phyloP scores from a whole-genome alignment of 257 asterid genomes.

The Nicotiana attenuata region DNA sequence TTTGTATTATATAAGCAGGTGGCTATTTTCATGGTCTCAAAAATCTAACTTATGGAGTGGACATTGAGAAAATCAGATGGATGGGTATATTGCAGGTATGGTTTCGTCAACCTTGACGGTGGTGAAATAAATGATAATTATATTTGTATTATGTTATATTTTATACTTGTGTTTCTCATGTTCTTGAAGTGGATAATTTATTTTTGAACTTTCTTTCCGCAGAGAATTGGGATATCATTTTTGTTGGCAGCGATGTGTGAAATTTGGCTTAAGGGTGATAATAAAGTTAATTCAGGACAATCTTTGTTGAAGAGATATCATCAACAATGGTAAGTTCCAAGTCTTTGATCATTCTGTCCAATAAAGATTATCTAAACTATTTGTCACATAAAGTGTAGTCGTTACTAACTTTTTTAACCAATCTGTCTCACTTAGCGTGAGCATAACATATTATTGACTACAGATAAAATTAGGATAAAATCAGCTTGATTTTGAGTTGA shows the following conservation, averaged over 20 bases:
- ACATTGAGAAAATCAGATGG: slow-evolving; percentile 52
- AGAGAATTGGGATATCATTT: slow-evolving; percentile 67
- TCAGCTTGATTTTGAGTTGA: not conserved
- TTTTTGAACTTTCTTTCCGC: not conserved
- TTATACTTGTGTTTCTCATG: not conserved
- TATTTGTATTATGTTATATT: not conserved
- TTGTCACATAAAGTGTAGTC: not conserved
- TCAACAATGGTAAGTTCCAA: slow-evolving; percentile 49
- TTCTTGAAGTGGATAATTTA: not conserved
- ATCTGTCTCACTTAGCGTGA: not conserved
- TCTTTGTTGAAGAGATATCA: slow-evolving; percentile 55
- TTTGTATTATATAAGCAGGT: slow-evolving; percentile 30
- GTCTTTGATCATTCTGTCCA: not conserved
- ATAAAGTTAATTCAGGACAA: slow-evolving; percentile 42
- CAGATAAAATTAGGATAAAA: not conserved
- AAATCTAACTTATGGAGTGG: slow-evolving; percentile 58
- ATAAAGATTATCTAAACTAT: not conserved
- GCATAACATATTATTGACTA: not conserved
- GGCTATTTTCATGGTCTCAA: slow-evolving; percentile 55
- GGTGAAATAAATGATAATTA: not conserved
- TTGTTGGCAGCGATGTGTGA: slow-evolving; percentile 52
- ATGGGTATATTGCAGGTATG: slow-evolving; percentile 67
- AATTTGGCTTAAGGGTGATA: slow-evolving; percentile 65
- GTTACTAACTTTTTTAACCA: not conserved
- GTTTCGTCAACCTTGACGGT: not conserved